Base-by-base conservation (phyloP, 208 protist genomes). In the Leishmania guyanensis region DNA sequence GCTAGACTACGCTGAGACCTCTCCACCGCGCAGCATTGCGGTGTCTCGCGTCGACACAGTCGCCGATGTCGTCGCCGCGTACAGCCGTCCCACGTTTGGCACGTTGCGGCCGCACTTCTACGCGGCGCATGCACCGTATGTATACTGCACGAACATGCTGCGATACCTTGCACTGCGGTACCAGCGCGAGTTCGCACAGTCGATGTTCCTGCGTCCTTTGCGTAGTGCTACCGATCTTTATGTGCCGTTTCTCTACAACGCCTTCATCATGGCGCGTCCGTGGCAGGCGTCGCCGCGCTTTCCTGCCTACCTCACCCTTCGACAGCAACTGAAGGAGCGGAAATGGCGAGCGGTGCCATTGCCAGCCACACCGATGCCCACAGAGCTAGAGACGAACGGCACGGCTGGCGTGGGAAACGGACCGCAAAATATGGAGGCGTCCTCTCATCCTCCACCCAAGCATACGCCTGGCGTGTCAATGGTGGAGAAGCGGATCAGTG, bases 131-230 rank as follows among this genome's bases (percentile, higher is more conserved):
- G 91, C 91, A 3, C 91, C 91, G 29, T 94, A 91, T 66, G 81
- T 87, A 53, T 94, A 94, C 79, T 94, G 91, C 81, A 91, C 86
- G 9, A 81, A 86, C 50, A 91, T 94, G 88, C 75, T 86, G 48
- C 84, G 86, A 29, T 90, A 79, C 79, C 53, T 94, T 17, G 80
- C 72, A 14, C 62, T 51, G 17, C 85, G 91, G 46, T 91, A 88
- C 80, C 83, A 88, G 75, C 62, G 72, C 14, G 84, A 92, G 80
- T 88, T 90, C 85, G 85, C 36, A 39, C 36, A 39, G 36, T 39
- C 36, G 36, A 39, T 39, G 36, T 39, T 39, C 36, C 36, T 39
- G 36, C 36, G 36, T 39, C 36, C 36, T 39, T 39, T 39, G 36
- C 88, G 91, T 50, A 77, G 56, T 29, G 62, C 82, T 9, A 39